Base-by-base conservation (phyloP, 2,329 filamentous ascomycete species). In the Ascochyta lentis region DNA sequence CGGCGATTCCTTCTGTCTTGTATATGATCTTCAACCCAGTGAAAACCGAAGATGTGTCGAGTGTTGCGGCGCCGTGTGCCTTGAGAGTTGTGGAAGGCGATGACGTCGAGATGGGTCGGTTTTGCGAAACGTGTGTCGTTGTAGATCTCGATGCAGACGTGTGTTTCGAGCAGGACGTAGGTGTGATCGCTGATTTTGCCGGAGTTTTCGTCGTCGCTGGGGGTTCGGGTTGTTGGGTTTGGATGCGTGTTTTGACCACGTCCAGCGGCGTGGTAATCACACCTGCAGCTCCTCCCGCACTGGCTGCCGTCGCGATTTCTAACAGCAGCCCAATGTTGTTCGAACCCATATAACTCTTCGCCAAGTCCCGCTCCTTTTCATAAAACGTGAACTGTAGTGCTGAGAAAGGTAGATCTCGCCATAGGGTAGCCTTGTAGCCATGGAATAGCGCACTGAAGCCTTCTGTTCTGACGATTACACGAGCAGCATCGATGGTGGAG, bases 381-480 rank as follows among this genome's bases (percentile, higher is more conserved):
- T 96, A 99, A 74, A 99, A 97, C 69, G 96, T 94, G 77, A 99
- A 98, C 72, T 99, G 95, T 10, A 99, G 79, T 0, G 95, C 95
- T 0, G 94, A 98, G 73, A 97, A 99, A 1, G 95, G 95, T 22
- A 99, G 83, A 69, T 99, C 95, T 55, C 95, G 89, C 78, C 91
- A 95, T 3, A 99, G 86, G 0, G 95, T 99, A 10, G 95, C 95
- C 75, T 95, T 95, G 80, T 96, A 99, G n/a, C 95, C 95, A 67
- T 96, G 89, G 75, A 97, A 99, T 23, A 99, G 84, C 16, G 96
- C 95, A 0, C 86, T 82, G 49, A 92, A 82, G 0, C 95, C 96
- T 78, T 99, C 95, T 38, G 84, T 83, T 35, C 87, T 86, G 15
- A 92, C 83, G 56, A 99, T 98, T 0, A 92, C 96, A 65, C 89